Base-by-base conservation (phyloP, 202 grass and related monocot genomes). In the Bolboschoenoplectus hybrid region DNA sequence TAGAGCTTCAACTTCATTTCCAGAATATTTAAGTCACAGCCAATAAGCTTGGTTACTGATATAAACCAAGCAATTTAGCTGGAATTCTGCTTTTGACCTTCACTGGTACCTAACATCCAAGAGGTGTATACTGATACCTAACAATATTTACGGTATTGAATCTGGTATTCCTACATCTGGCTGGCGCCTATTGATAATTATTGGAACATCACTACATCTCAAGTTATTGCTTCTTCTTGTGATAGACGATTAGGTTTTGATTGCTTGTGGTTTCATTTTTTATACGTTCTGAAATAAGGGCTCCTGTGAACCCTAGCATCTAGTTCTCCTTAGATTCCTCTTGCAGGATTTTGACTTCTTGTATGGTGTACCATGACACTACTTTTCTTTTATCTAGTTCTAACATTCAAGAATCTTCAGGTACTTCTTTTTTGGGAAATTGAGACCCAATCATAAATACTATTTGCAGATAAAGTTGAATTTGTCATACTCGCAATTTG, bases 321-420 rank as follows among this genome's bases (percentile, higher is more conserved):
- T 20, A 34, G 50, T 32, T 74, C n/a, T 14, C 51, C 51, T 51
- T 34, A 34, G 71, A 51, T 74, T 45, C 46, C 19, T 50, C 65
- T 67, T 73, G 69, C 69, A 49, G 17, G 44, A 50, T 35, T 76
- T 9, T 19, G 26, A 76, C 12, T 76, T 76, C 50, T 7, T 76
- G 45, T 76, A 38, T 55, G 26, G 12, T 51, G 26, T 55, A 55
- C 67, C 16, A 46, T 71, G 67, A 19, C 67, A 44, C 41, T 71
- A n/a, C 73, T 38, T 56, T 34, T 77, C 73, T 55, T 76, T 56
- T 55, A 34, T 76, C 47, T 76, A 75, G 47, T 75, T 75, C 20
- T 52, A 75, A 51, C 47, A 75, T 75, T 53, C 72, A 75, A 35
- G 47, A 53, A 53, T 14, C 26, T 76, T 76, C 26, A 76, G 9